phyloP scores from a whole-genome alignment of 2,329 filamentous ascomycete genomes.

The Juglanconis sp. region DNA sequence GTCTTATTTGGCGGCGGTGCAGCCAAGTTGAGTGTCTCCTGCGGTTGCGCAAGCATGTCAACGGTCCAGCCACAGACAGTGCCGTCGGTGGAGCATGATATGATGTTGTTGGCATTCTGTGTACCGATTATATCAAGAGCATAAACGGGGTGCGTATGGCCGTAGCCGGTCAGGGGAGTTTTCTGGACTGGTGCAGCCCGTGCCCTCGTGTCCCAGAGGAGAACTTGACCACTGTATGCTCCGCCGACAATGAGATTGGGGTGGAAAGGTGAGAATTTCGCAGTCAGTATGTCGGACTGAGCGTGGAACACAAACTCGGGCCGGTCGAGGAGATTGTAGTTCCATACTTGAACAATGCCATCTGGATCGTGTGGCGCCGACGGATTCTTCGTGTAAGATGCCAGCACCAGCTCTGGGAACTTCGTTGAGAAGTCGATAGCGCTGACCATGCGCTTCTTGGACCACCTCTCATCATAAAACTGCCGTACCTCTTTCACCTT shows the following conservation, averaged over 20 bases:
- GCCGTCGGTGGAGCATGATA: constrained; percentile 94
- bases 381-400: constrained; percentile 96
- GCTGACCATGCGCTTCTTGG: constrained; percentile 95
- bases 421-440: constrained; percentile 94
- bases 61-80: constrained; percentile 97
- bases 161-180: constrained; percentile 89
- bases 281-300: constrained; percentile 90
- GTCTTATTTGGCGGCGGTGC: constrained; percentile 84
- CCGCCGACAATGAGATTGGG: constrained; percentile 94
- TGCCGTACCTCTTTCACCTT: constrained; percentile 84
- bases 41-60: constrained; percentile 95
- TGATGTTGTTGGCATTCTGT: constrained; percentile 97
- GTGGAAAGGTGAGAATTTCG: constrained; percentile 98
- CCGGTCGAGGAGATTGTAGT: constrained; percentile 86
- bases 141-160: constrained; percentile 96
- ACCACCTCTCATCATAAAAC: constrained; percentile 94
- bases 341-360: constrained; percentile 95
- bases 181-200: constrained; percentile 90
- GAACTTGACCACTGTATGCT: constrained; percentile 92
- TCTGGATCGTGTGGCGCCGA: constrained; percentile 91
- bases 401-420: constrained; percentile 87
- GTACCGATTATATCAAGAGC: constrained; percentile 94
- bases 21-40: constrained; percentile 86
- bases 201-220: constrained; percentile 94
- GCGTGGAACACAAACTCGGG: constrained; percentile 97